Evolutionary conservation across 1,284 basidiomycete species (phyloP), one percentile per base, ranked within the genome.

Genomic region (Uromyces viciae-fabae): DNA sequence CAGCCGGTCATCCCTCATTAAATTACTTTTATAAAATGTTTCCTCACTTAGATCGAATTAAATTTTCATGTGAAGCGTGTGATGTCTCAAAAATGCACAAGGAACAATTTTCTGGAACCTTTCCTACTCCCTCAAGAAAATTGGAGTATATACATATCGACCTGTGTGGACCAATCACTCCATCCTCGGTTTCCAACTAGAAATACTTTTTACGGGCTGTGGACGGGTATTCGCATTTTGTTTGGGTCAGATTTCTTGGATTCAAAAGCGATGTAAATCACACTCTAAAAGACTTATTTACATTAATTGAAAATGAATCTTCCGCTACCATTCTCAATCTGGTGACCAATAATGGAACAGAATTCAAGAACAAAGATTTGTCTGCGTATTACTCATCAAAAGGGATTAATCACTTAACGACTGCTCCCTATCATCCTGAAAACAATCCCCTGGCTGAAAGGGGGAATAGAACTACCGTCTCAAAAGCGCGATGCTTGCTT

Each of bases 301-400:
- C 28, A 8, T 49, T 49, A 43, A 71, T 71, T 33, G 14, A 71
- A 33, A 46, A 46, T 15, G 25, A 46, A 17, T 8, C 68, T 3
- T 33, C 25, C 11, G 8, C 5, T 8, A 43, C 31, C 11, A 56
- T 72, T 36, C 22, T 43, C 28, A 52, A 72, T 36, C 43, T 72
- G 17, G 43, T 72, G 33, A 33, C 33, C 2, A 31, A 54, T 28
- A 72, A 72, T 54, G 43, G 43, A n/a, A 72, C 69, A 8, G 69
- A 72, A 36, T 72, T 72, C 43, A 72, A 72, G 38, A 72, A 72
- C 46, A 36, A 72, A n/a, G 31, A 52, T 28, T 38, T 72, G 2
- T n/a, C 28, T 25, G 19, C 66, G 11, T 69, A n/a, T n/a, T 69
- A 43, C 9, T 31, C 14, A 9, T 43, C 38, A 11, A 49, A 69